Base-by-base conservation (phyloP, 768 basidiomycete genomes). In the Rhodotorula kratochvilovae region DNA sequence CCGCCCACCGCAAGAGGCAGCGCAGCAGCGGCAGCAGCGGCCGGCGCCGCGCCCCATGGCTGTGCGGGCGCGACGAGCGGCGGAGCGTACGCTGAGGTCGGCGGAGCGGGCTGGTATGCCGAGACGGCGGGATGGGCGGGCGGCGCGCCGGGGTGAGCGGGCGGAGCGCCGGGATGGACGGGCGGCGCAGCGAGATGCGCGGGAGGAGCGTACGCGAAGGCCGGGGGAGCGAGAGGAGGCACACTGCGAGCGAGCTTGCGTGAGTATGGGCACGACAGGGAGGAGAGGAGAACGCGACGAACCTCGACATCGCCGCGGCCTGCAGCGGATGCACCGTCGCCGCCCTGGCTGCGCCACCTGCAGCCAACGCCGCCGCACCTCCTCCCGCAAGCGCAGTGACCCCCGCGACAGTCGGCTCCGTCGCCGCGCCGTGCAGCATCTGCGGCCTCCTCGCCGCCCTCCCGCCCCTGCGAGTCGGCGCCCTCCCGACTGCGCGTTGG, bases 381-480 rank as follows among this genome's bases (percentile, higher is more conserved):
- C n/a, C 51, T 13, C n/a, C 51, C n/a, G n/a, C n/a, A 6, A 17
- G 27, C 12, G 13, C 12, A 11, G 25, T 23, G 6, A 12, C 25
- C 23, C 25, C 48, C 48, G 25, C 48, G 8, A 5, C 45, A 5
- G 8, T 23, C 25, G 25, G 51, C 13, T 53, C 29, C 13, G n/a
- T 53, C 13, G 6, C 16, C n/a, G n/a, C 29, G 25, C 51, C 29
- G 15, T 53, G n/a, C 51, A n/a, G 51, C 51, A 29, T 53, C n/a
- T 27, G 7, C 35, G 56, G 39, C 31, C 46, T 25, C 55, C 42
- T 29, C 3, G 33, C 45, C 5, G 63, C 25, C 21, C 51, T 60
- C 27, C 36, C 42, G 8, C 39, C 55, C 35, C 63, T 57, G 48
- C 48, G 39, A 33, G 70, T 66, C 16, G 61, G 56, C 35, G 58